A percentile compares a stretch with the other conserved stretches of the same genome.
Evolutionary conservation across 2,329 filamentous ascomycete species (phyloP).

Genomic region (Epichloe coenophiala): DNA sequence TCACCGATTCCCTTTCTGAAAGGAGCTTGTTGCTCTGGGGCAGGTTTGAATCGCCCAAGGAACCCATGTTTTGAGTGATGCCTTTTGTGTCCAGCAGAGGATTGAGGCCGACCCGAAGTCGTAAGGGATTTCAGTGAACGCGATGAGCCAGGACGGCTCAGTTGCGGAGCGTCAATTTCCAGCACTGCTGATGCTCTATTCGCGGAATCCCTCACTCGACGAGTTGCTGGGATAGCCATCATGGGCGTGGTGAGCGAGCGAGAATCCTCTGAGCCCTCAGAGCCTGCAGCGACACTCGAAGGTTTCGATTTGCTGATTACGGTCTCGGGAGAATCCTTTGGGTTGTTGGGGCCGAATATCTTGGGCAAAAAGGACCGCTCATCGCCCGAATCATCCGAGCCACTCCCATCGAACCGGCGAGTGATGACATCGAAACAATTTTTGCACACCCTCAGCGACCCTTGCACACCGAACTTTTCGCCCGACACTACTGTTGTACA

Average conservation of each 20-base stretch:
- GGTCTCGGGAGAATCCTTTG: constrained; percentile 5
- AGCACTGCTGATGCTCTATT: constrained; percentile 79
- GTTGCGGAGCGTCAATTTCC: constrained; percentile 73
- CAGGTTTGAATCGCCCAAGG: constrained; percentile 56
- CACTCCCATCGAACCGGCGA: constrained; percentile 74
- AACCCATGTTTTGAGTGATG: constrained; percentile 82
- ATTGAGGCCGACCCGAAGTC: constrained; percentile 56
- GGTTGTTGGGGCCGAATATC: constrained; percentile 40
- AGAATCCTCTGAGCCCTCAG: constrained; percentile 31
- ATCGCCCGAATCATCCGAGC: constrained; percentile 75
- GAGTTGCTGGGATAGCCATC: constrained; percentile 57
- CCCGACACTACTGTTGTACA: constrained; percentile 89
- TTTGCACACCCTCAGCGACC: constrained; percentile 79
- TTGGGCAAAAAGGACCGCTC: constrained; percentile 56
- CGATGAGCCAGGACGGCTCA: constrained; percentile 87
- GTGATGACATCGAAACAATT: constrained; percentile 86
- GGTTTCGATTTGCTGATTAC: constrained; percentile 3
- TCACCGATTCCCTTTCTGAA: constrained; percentile 65
- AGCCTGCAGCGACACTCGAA: constrained; percentile 22
- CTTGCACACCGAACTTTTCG: constrained; percentile 72
- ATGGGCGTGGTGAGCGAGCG: constrained; percentile 51
- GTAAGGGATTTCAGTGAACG: constrained; percentile 70
- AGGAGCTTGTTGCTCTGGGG: constrained; percentile 68
- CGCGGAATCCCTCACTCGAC: constrained; percentile 51
- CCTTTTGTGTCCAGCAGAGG: constrained; percentile 62